Base-by-base conservation (phyloP, 2,329 filamentous ascomycete species). In the Colletotrichum sp. region DNA sequence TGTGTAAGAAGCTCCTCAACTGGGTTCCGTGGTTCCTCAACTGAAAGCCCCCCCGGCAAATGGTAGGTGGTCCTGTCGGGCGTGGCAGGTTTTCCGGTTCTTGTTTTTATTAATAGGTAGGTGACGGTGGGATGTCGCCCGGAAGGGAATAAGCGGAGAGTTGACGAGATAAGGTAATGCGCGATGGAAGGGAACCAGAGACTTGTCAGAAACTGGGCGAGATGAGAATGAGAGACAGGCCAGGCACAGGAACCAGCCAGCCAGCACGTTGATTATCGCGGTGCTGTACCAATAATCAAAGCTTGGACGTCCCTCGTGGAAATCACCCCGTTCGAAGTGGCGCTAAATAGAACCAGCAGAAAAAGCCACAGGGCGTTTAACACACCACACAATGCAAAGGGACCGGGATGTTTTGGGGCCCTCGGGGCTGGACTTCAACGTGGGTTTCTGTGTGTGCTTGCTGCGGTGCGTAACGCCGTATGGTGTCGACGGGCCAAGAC, bases 281-380 rank as follows among this genome's bases (percentile, higher is more conserved):
- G 44, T 52, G 44, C 44, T 34, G 62, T 63, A 44, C 18, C 63
- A 60, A 39, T 65, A 72, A 75, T 74, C 57, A 73, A 69, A 68
- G 64, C 65, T 64, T 59, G 59, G 74, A 68, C 73, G 44, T 63
- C 44, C 63, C 70, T 73, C 70, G 72, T 75, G 68, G 72, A 62
- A 67, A 63, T 67, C 39, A 22, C 24, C 18, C 65, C 64, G 62
- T 68, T 52, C 55, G 36, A 48, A 69, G 71, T 63, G 70, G 73
- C 44, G 57, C 73, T 59, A 44, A 64, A 52, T 72, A 68, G 34
- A 68, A 39, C 48, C 32, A 55, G 24, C 59, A 32, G 28, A n/a
- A 26, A 62, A 75, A 75, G 74, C 74, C 70, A 73, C 70, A 68
- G 32, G 70, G 73, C 73, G 73, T 75, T 60, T 65, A 65, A 24